Base-by-base conservation (phyloP, 1,284 basidiomycete species). In the Pisolithus thermaeus region DNA sequence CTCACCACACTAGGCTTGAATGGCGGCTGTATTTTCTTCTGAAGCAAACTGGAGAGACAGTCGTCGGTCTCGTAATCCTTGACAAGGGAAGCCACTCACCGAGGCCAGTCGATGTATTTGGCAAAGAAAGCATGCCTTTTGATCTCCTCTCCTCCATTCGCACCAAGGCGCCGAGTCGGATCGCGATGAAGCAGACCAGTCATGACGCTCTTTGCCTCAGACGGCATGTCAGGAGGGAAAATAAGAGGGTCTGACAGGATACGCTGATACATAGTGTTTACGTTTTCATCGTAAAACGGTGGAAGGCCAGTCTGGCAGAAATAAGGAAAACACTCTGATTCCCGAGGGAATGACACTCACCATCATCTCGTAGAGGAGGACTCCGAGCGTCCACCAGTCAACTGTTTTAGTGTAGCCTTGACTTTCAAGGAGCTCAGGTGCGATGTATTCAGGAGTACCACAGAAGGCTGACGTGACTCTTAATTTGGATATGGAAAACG, bases 301-400 rank as follows among this genome's bases (percentile, higher is more conserved):
- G 96, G 96, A 16, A 99, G 80, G 23, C 96, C 96, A 7, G 94
- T 94, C 83, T 93, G 62, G 30, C 7, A 43, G 56, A 46, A 55
- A 48, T 16, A 38, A 25, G 46, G 4, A 52, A 52, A 50, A 42
- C 14, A 14, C 12, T 9, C 28, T 28, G 12, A 35, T 36, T 22
- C 28, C 25, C 25, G 9, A 43, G 32, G 36, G 20, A 12, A 37
- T 20, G 2, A 22, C n/a, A 32, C 56, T 46, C 22, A 86, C 90
- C 78, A 98, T 92, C 97, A 99, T 99, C 71, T 99, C 96, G 67
- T 97, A 99, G 27, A 99, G 78, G 32, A 99, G 76, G 3, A 99
- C 96, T 53, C 96, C 97, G 1, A 99, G 80, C 1, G 96, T 99
- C 96, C 96, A 99, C 96, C 96, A 99, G 68, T 99, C 96, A 22